Base-by-base conservation (phyloP, 2,329 filamentous ascomycete species). In the Cercospora sp. region DNA sequence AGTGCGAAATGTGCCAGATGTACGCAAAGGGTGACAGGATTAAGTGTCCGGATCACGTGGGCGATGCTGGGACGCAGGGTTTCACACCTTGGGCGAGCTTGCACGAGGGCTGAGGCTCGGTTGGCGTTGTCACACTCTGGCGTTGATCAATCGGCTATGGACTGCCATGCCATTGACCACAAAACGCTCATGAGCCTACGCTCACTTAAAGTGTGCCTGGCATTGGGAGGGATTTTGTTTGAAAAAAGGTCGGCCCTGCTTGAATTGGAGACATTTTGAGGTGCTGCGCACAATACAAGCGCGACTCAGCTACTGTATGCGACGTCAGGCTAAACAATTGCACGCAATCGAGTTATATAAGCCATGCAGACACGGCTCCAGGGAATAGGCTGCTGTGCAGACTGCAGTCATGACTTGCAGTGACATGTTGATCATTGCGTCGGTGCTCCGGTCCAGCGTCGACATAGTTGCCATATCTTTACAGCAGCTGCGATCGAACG, bases 11-110 rank as follows among this genome's bases (percentile, higher is more conserved):
- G 4, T 64, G 62, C 13, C 45, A 57, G 23, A 12, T 18, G 30
- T 28, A 40, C 48, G 48, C 31, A 9, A 64, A 30, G n/a, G 18
- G 36, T 6, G 6, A 40, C 6, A 36, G 33, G 16, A 12, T 10
- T 7, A 42, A 45, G 13, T 64, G 62, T 26, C 18, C 23, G 30
- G 33, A 42, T n/a, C 51, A 64, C 28, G 23, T n/a, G 6, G 31
- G 33, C 28, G 53, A 64, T 5, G 62, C 62, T 45, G 62, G 62
- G 2, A 64, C 62, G 30, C 62, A 64, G 33, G 62, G 51, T 7
- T 64, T 58, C 53, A 58, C 26, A 23, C 53, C 62, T 10, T 36
- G 30, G 28, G 62, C 62, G 16, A 64, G 30, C 23, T 33, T 64
- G 42, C 20, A 48, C 6, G 20, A 28, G 60, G 23, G 10, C 8